Conservation (phyloP, 1,139 yeast genomes). For the Debaryomyces udenii region DNA sequence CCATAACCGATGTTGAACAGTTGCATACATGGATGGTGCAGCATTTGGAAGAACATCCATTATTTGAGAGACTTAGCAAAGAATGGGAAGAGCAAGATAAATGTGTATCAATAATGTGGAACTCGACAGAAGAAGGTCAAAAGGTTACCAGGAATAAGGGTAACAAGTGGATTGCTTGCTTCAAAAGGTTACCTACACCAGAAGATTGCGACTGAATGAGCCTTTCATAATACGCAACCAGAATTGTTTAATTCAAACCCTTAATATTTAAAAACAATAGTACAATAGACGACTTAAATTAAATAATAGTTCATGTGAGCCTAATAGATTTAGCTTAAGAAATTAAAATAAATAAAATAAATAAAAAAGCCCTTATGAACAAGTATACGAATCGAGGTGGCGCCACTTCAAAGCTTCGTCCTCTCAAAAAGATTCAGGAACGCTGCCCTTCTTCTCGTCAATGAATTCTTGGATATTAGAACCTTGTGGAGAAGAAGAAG, state of each 20-base stretch:
- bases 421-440: slow-evolving; percentile 6
- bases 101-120: slow-evolving; percentile 85
- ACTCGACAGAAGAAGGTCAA: slow-evolving; percentile 96
- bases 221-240: slow-evolving; percentile 3
- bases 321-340: too few relatives aligned
- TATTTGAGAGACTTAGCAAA: slow-evolving; percentile 76
- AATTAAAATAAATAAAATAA: neutral
- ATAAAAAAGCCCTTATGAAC: neutral
- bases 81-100: slow-evolving; percentile 81
- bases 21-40: slow-evolving; percentile 95
- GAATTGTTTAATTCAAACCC: too few relatives aligned
- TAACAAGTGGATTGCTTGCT: slow-evolving; percentile 85
- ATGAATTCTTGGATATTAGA: slow-evolving; percentile 29
- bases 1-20: slow-evolving; percentile 95
- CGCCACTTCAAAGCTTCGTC: neutral
- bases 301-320: neutral
- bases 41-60: slow-evolving; percentile 87
- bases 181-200: slow-evolving; percentile 70
- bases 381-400: too few relatives aligned
- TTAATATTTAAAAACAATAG: neutral
- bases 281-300: neutral
- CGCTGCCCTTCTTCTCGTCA: slow-evolving; percentile 22
- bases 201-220: slow-evolving; percentile 28
- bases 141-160: slow-evolving; percentile 93
- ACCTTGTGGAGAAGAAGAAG: slow-evolving; percentile 38